Base-by-base conservation (phyloP, 2,329 filamentous ascomycete species). In the Fusarium multiceps region DNA sequence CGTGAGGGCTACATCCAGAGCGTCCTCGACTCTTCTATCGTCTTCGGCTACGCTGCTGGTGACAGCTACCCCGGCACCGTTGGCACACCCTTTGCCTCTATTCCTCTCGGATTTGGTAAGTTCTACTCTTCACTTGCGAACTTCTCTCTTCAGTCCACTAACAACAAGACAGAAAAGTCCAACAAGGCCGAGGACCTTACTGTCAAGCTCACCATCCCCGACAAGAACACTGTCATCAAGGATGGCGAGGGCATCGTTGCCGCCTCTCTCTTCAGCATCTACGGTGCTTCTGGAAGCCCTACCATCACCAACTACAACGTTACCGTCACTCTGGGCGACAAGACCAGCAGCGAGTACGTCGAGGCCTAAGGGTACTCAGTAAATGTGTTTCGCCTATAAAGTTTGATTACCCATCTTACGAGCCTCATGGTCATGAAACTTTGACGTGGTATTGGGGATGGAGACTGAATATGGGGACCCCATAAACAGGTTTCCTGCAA, bases 1-100 rank as follows among this genome's bases (percentile, higher is more conserved):
- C 80, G 79, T 30, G 75, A 80, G 49, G 78, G 78, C 77, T 84
- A 84, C 77, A 81, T 83, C 74, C 83, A 85, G 74, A 55, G 71
- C 56, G 80, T 84, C 41, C 73, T 78, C 69, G 83, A 86, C 61
- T 75, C 85, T 6, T 78, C 82, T 40, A 78, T 84, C 18, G 82
- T 82, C 37, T 83, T 83, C 63, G 83, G 83, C 21, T 79, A 78
- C 66, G 48, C 63, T 8, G 53, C 72, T 3, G 61, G 47, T 10
- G 60, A 71, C 7, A 76, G 57, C 4, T 79, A 73, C 71, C 71
- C 72, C 1, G 69, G 64, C 14, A 65, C 75, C 1, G 68, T 83
- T 2, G 79, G 80, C 43, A 63, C 46, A 7, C 71, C 77, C 20
- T 30, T 75, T 5, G 59, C 63, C 8, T 79, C 77, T 3, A 69